Evolutionary conservation across 169 alveolate species (phyloP), one percentile per base, ranked within the genome.

Genomic region (Toxoplasma gondii): DNA sequence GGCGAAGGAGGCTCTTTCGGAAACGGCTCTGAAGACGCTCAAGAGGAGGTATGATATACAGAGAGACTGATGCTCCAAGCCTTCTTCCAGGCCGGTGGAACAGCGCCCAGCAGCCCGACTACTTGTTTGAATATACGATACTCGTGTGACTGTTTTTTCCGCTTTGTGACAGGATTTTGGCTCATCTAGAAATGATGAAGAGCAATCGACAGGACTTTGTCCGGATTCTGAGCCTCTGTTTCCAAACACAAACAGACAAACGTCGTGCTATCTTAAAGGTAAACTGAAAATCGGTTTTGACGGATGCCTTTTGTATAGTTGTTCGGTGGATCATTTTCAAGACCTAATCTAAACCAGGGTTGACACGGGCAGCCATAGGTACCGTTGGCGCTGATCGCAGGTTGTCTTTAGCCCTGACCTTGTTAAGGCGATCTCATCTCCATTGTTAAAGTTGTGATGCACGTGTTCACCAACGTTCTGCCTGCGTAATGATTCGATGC

Each of bases 211-310:
- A 82, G 90, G 90, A 82, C 67, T 82, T 82, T 38, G 90, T 82
- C 1, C 54, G 90, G 90, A 45, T 82, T 31, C 90, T 82, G 69
- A 82, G 90, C 31, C 90, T 82, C 27, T 82, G 90, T 36, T 82
- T 82, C 69, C 90, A 82, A 22, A 82, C 69, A 7, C 90, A 44
- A 10, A 82, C 90, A 31, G 90, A 82, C 9, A 82, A 82, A 82
- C 54, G 90, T n/a, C 54, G 90, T n/a, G 90, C 90, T 41, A 44
- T 82, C 41, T 36, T 82, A 41, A 82, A 82, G 90, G 90, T 82
- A 44, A 43, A 7, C 31, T 41, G 9, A 1, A n/a, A 22, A 64
- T 64, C 12, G 34, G 78, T 64, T 64, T 19, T 31, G 34, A 10
- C 16, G 78, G 27, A 19, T 17, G n/a, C n/a, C 34, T 64, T 19